These are phyloP conservation scores for Phytophthora constricta DNA, from an alignment of 352 stramenopile genomes.

Conservation along the genomic window DNA sequence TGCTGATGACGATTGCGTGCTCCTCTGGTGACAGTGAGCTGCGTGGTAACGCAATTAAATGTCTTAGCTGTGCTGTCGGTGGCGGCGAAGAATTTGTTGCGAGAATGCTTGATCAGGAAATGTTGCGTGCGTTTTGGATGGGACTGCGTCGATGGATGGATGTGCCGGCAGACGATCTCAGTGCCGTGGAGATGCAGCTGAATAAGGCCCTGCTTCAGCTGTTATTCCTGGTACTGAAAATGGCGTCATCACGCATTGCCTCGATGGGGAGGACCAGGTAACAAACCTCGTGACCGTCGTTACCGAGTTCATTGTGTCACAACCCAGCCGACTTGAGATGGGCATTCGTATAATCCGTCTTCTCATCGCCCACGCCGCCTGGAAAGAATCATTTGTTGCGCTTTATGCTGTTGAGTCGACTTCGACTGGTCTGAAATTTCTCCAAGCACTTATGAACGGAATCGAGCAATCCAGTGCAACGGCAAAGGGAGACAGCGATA, in stretches of 20 bases:
- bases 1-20: constrained; percentile 66
- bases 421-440: constrained; percentile 65
- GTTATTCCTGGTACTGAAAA: constrained; percentile 73
- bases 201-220: constrained; percentile 68
- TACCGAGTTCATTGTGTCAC: constrained; percentile 71
- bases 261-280: constrained; percentile 65
- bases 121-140: constrained; percentile 71
- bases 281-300: constrained; percentile 70
- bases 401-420: constrained; percentile 72
- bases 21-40: constrained; percentile 51
- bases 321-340: constrained; percentile 56
- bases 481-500: constrained; percentile 29
- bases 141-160: constrained; percentile 73
- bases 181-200: constrained; percentile 35
- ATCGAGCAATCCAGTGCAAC: constrained; percentile 53
- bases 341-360: constrained; percentile 79
- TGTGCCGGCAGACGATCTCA: constrained; percentile 40
- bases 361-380: constrained; percentile 64
- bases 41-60: constrained; percentile 71
- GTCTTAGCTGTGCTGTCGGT: constrained; percentile 67
- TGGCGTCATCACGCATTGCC: constrained; percentile 56
- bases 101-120: constrained; percentile 77
- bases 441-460: constrained; percentile 64
- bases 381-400: constrained; percentile 79
- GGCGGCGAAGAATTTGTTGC: constrained; percentile 59